Evolutionary conservation across 2,329 filamentous ascomycete species (phyloP).

Genomic region (Hymenoscyphus occultus): DNA sequence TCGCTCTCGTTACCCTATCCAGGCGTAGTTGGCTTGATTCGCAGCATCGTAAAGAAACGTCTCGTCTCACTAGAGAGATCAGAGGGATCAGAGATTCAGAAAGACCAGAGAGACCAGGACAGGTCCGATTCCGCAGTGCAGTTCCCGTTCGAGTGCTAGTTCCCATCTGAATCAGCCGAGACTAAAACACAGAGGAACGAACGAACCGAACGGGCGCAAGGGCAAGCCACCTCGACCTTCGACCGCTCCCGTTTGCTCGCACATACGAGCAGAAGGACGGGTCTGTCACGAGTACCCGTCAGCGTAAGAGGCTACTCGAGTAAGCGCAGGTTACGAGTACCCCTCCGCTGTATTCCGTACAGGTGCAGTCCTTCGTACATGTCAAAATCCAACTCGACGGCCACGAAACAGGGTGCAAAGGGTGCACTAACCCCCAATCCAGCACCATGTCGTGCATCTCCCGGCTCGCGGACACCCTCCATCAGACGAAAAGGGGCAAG

Average conservation of each 20-base stretch:
- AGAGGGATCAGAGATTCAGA: no score
- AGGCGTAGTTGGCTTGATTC: neutral
- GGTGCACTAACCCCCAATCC: neutral
- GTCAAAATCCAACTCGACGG: neutral
- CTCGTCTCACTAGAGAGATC: neutral
- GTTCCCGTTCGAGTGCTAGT: no score
- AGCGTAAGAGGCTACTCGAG: neutral
- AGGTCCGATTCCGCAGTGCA: neutral
- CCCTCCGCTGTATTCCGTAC: neutral
- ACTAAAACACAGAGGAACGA: no score
- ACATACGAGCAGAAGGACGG: neutral
- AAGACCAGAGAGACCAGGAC: neutral
- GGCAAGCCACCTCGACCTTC: no score
- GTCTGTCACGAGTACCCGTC: neutral
- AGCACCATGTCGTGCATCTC: neutral
- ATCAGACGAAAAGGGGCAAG: constrained; percentile 1
- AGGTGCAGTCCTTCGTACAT: no score
- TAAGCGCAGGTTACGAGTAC: neutral
- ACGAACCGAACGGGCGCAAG: neutral
- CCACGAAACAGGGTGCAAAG: neutral
- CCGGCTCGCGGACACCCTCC: neutral
- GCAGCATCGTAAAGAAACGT: neutral
- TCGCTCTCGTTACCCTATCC: constrained; percentile 1
- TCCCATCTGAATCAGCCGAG: no score
- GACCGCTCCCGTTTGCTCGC: neutral